phyloP scores from a whole-genome alignment of 345 rosid genomes.

The Cardiospermum halicacabum region DNA sequence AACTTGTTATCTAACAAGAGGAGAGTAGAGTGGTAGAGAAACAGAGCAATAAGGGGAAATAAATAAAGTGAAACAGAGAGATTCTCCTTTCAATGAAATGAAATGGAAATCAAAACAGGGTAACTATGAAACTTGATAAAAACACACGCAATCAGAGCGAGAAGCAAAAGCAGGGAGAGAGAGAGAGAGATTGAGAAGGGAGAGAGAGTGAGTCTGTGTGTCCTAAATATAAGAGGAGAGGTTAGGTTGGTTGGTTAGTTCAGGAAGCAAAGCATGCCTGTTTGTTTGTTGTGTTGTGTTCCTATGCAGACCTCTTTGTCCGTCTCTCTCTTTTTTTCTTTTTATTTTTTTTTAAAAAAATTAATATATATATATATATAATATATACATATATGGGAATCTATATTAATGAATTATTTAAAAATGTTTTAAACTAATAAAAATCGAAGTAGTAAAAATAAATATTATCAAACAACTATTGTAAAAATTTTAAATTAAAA shows the following conservation, averaged over 20 bases:
- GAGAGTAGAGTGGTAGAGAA: background rate
- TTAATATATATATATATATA: too few relatives aligned
- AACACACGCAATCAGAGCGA: slow-evolving; percentile 61
- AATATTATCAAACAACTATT: too few relatives aligned
- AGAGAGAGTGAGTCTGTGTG: background rate
- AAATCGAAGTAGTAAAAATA: too few relatives aligned
- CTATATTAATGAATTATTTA: too few relatives aligned
- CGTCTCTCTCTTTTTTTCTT: background rate
- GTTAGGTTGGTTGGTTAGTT: slow-evolving; percentile 46
- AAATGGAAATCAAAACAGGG: slow-evolving; percentile 19
- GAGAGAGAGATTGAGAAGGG: background rate
- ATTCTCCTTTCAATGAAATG: slow-evolving; percentile 24
- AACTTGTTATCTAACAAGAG: background rate
- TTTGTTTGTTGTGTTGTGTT: too few relatives aligned
- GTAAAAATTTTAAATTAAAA: too few relatives aligned
- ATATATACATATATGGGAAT: too few relatives aligned
- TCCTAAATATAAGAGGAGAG: slow-evolving; percentile 26
- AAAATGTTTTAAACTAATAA: too few relatives aligned
- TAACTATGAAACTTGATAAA: slow-evolving; percentile 8
- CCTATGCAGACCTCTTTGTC: background rate
- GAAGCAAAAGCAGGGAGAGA: background rate
- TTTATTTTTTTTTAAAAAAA: too few relatives aligned
- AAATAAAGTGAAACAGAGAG: slow-evolving; percentile 17
- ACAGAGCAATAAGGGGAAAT: slow-evolving; percentile 7
- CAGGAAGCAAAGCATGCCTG: slow-evolving; percentile 53